These are phyloP conservation scores for Xylaria sp. DNA, from an alignment of 2,329 filamentous ascomycete genomes.

Conservation along the genomic window DNA sequence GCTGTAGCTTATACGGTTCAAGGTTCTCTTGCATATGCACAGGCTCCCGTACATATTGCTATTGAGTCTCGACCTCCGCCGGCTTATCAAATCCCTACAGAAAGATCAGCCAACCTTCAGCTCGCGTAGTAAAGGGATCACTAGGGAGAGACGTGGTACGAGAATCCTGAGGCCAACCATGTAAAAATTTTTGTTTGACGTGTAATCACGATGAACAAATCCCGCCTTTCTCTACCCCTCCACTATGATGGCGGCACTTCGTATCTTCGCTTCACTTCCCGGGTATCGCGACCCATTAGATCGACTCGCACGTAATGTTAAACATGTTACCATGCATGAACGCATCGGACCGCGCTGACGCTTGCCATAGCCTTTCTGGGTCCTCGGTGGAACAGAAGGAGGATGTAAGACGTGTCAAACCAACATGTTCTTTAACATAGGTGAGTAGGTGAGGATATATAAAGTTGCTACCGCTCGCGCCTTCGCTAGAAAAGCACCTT, in stretches of 20 bases:
- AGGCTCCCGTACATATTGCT: constrained; percentile 13
- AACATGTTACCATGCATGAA: neutral
- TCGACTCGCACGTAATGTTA: neutral
- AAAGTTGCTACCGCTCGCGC: constrained; percentile 8
- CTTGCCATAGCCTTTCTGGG: neutral
- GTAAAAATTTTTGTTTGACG: neutral
- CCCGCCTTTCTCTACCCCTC: no score
- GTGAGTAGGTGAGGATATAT: constrained; percentile 6
- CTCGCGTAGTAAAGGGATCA: constrained; percentile 4
- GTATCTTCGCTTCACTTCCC: constrained; percentile 15
- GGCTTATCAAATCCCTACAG: neutral
- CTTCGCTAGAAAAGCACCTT: neutral
- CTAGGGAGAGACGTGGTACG: constrained; percentile 8
- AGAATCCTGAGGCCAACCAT: constrained; percentile 1
- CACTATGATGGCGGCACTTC: neutral
- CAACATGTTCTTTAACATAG: neutral
- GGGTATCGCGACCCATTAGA: constrained; percentile 1
- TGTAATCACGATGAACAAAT: constrained; percentile 6
- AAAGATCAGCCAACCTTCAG: constrained; percentile 13
- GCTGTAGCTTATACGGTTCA: neutral
- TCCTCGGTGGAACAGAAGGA: neutral
- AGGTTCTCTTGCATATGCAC: constrained; percentile 20
- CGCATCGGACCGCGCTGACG: constrained; percentile 1
- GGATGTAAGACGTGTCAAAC: constrained; percentile 5
- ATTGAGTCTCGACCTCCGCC: constrained; percentile 21